Conservation (phyloP, 2,329 filamentous ascomycete species). For the Aspergillus sp. region DNA sequence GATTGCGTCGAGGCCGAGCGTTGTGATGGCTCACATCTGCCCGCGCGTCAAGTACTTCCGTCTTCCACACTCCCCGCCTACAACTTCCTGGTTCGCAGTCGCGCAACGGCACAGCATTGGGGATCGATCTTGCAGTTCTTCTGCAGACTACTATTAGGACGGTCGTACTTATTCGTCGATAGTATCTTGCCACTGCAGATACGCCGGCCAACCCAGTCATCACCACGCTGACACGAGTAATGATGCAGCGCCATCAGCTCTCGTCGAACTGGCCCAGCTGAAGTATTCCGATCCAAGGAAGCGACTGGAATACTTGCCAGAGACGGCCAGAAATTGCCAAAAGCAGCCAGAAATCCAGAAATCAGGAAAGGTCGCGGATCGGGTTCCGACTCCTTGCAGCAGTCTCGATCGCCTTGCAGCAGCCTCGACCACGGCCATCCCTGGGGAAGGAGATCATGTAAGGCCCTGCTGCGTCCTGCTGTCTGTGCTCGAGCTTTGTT, state of each 20-base stretch:
- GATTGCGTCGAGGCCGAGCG: neutral
- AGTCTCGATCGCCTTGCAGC: conserved; percentile 27
- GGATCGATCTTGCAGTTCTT: neutral
- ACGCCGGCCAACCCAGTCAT: neutral
- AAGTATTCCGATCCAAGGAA: neutral
- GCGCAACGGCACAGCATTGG: neutral
- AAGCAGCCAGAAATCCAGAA: neutral
- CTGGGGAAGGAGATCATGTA: conserved; percentile 39
- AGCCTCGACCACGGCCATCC: conserved; percentile 30
- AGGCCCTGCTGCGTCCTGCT: conserved; percentile 34
- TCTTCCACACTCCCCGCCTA: neutral
- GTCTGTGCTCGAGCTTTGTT: conserved; percentile 40
- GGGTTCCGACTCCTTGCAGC: conserved; percentile 1
- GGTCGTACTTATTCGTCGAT: too few relatives aligned
- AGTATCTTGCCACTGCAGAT: too few relatives aligned
- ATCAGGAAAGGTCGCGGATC: neutral
- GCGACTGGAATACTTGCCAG: neutral
- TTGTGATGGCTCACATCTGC: neutral
- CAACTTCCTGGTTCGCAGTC: neutral
- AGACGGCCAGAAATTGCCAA: neutral
- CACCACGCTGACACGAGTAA: neutral
- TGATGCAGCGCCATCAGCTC: too few relatives aligned
- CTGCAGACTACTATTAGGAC: neutral
- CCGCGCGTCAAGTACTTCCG: neutral
- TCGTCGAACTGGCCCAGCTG: too few relatives aligned